Percentiles rank a stretch among this genome's conserved stretches.
Conservation (phyloP, 2,329 filamentous ascomycete genomes). For the Aspergillus tubingensis region DNA sequence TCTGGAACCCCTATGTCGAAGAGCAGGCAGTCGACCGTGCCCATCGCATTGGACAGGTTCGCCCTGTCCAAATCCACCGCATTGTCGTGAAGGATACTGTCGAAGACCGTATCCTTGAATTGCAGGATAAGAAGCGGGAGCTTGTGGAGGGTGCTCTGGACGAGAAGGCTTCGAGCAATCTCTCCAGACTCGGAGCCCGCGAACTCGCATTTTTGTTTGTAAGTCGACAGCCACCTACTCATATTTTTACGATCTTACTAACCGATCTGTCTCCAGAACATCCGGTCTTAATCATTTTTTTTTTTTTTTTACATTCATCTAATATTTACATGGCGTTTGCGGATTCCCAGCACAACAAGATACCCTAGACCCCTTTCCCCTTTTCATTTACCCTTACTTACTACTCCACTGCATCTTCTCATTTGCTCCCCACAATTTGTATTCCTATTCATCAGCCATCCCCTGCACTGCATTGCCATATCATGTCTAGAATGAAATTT, state of each 20-base stretch:
- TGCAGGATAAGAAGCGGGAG: constrained; percentile 77
- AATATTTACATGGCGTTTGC: constrained; percentile 1
- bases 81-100: constrained; percentile 76
- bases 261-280: not conserved
- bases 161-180: constrained; percentile 66
- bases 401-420: not conserved
- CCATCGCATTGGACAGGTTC: constrained; percentile 79
- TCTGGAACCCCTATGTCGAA: constrained; percentile 93
- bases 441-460: too few relatives aligned
- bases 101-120: constrained; percentile 78
- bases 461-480: too few relatives aligned
- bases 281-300: not conserved
- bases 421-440: not conserved
- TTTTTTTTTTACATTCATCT: not conserved
- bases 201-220: constrained; percentile 74
- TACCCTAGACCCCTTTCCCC: not conserved
- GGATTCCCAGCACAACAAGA: not conserved
- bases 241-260: not conserved
- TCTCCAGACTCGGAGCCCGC: constrained; percentile 65
- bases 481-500: too few relatives aligned
- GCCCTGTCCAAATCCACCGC: constrained; percentile 75
- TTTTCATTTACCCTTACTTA: not conserved
- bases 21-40: constrained; percentile 90
- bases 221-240: constrained; percentile 18
- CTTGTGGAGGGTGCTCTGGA: constrained; percentile 79